Evolutionary conservation across 2,329 filamentous ascomycete species (phyloP).

Genomic region (Fusarium sp.): DNA sequence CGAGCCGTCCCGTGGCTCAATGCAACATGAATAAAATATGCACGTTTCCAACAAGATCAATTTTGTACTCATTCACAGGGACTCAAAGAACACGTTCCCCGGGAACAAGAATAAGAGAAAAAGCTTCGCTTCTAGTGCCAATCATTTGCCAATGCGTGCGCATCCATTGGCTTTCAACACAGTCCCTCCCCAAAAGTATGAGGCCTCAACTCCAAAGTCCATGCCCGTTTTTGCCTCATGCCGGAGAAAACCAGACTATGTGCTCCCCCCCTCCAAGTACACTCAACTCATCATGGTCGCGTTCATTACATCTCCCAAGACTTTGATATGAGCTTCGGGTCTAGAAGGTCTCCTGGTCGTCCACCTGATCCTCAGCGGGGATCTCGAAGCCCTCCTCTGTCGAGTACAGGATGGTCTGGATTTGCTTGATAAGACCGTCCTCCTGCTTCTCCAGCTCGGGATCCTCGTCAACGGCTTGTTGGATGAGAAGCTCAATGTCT

Average conservation of each 20-base stretch:
- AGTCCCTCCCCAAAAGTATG: slow-evolving; percentile 34
- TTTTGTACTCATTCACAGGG: slow-evolving; percentile 25
- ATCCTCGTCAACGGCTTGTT: slow-evolving; percentile 92
- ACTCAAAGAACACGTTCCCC: slow-evolving; percentile 24
- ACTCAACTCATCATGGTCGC: slow-evolving; percentile 39
- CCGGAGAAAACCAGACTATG: slow-evolving; percentile 29
- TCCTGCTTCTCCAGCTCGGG: slow-evolving; percentile 95
- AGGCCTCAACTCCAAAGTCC: slow-evolving; percentile 44
- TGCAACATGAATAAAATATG: not conserved
- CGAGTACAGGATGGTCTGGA: slow-evolving; percentile 96
- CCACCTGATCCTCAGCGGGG: slow-evolving; percentile 80
- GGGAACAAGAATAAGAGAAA: slow-evolving; percentile 36
- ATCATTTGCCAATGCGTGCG: slow-evolving; percentile 20
- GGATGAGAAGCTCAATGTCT: slow-evolving; percentile 94
- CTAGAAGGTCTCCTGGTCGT: slow-evolving; percentile 85
- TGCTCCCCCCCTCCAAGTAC: slow-evolving; percentile 18
- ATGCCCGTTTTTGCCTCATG: slow-evolving; percentile 39
- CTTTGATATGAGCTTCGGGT: slow-evolving; percentile 14
- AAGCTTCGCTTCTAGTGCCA: slow-evolving; percentile 43
- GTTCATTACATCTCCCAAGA: slow-evolving; percentile 40
- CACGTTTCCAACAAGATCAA: slow-evolving; percentile 36
- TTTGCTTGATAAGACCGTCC: slow-evolving; percentile 91
- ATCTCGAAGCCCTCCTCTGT: slow-evolving; percentile 96
- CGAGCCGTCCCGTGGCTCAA: slow-evolving; percentile 19
- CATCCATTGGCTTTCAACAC: slow-evolving; percentile 26